These are phyloP conservation scores for Verruconis gallopava DNA, from an alignment of 2,329 filamentous ascomycete species.

Conservation along the genomic window DNA sequence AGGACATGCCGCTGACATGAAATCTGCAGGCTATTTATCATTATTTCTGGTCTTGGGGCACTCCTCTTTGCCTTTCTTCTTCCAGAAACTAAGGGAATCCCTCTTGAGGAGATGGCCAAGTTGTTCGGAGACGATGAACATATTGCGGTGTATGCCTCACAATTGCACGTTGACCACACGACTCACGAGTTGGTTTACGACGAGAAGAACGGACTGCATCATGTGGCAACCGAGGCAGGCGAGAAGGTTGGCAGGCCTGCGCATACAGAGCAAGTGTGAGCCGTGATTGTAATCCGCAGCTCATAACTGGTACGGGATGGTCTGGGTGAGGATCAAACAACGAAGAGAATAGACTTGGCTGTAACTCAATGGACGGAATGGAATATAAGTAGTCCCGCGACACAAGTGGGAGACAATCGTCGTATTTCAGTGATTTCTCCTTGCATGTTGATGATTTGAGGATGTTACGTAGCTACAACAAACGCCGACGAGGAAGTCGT, in stretches of 20 bases:
- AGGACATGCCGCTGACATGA: background rate
- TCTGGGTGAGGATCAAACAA: too few species aligned
- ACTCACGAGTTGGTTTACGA: constrained; percentile 16
- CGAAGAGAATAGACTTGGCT: too few species aligned
- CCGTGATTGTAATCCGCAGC: background rate
- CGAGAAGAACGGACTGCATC: constrained; percentile 11
- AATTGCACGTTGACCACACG: constrained; percentile 16
- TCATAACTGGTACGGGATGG: background rate
- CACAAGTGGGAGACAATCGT: too few species aligned
- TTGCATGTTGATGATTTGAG: too few species aligned
- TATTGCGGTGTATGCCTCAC: constrained; percentile 14
- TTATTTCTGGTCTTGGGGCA: constrained; percentile 15
- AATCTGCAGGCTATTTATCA: constrained; percentile 15
- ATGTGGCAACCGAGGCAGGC: constrained; percentile 13
- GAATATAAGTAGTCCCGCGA: too few species aligned
- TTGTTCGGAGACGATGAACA: constrained; percentile 18
- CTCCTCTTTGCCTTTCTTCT: constrained; percentile 15
- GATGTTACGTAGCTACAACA: too few species aligned
- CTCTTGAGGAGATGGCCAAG: constrained; percentile 21
- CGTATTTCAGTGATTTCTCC: too few species aligned
- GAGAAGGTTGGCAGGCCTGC: background rate
- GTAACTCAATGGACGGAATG: too few species aligned
- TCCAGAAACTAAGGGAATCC: constrained; percentile 21
- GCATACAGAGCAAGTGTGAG: constrained; percentile 1
- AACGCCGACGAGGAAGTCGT: too few species aligned